Percentiles rank a stretch among this genome's conserved stretches.
Conservation (phyloP, 352 stramenopile species). For the Elongisporangium senticosum region DNA sequence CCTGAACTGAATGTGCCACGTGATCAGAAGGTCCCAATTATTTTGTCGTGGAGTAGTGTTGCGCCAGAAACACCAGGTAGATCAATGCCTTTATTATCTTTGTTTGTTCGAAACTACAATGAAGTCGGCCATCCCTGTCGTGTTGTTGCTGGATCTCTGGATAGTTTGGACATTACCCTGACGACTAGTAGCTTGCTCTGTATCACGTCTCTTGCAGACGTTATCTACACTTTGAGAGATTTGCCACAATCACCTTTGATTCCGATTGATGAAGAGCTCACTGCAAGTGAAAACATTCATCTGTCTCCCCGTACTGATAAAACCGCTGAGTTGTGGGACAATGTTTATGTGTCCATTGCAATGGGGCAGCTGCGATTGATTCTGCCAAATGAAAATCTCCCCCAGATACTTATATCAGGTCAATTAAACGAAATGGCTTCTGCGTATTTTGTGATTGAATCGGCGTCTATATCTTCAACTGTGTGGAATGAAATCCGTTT, state of each 20-base stretch:
- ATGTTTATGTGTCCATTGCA: slow-evolving; percentile 41
- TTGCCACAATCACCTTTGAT: background rate
- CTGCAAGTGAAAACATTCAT: background rate
- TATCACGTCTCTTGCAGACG: slow-evolving; percentile 19
- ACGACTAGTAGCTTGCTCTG: slow-evolving; percentile 43
- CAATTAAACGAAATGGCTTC: slow-evolving; percentile 14
- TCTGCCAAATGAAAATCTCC: slow-evolving; percentile 33
- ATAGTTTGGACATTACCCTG: slow-evolving; percentile 35
- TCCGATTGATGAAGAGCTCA: background rate
- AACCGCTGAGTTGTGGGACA: slow-evolving; percentile 5
- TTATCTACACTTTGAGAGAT: background rate
- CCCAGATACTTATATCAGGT: slow-evolving; percentile 14
- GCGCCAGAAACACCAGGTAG: slow-evolving; percentile 11
- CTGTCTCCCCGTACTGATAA: background rate
- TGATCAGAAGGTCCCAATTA: background rate
- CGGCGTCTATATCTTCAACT: slow-evolving; percentile 31
- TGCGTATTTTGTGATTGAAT: slow-evolving; percentile 45
- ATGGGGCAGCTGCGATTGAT: slow-evolving; percentile 49
- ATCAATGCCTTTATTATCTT: slow-evolving; percentile 26
- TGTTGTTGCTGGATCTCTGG: slow-evolving; percentile 39
- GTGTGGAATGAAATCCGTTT: slow-evolving; percentile 50
- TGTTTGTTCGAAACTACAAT: slow-evolving; percentile 48
- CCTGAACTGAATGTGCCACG: background rate
- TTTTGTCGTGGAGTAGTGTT: slow-evolving; percentile 14
- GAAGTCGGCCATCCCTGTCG: slow-evolving; percentile 18